Base-by-base conservation (phyloP, 768 basidiomycete genomes). In the Russula foetens region DNA sequence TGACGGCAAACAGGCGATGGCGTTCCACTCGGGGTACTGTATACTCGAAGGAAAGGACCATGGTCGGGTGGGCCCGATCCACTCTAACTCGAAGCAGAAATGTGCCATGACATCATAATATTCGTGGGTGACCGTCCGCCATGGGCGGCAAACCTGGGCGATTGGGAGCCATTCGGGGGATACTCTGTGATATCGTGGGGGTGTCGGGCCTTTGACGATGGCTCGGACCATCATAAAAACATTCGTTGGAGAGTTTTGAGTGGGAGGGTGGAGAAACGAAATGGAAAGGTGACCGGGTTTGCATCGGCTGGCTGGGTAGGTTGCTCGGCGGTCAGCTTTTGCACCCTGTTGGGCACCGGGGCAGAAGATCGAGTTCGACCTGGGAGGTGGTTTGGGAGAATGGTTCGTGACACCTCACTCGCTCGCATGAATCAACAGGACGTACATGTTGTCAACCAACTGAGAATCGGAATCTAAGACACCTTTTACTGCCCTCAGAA, bases 111-210 rank as follows among this genome's bases (percentile, higher is more conserved):
- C n/a, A n/a, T n/a, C n/a, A n/a, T n/a, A n/a, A n/a, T n/a, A n/a
- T n/a, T n/a, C n/a, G 52, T 58, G 49, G 2, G 57, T 19, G 15
- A 53, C 29, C 8, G 44, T 29, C 14, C 61, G 50, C 61, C 61
- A 62, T 21, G 28, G 15, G 12, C 38, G 55, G 43, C 61, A 62
- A 23, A 62, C 57, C 24, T 59, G 61, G 9, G 61, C 59, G 51
- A 62, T 59, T 15, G 57, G 50, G 43, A 62, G 56, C 61, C 61
- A 62, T 7, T 53, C 57, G 15, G 60, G 60, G 31, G 47, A 51
- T 26, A 45, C 29, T 35, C 45, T 51, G 24, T 38, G 43, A 61
- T 51, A 28, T 19, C 3, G 24, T n/a, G 28, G 29, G 9, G 47
- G 4, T 5, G 39, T 17, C 9, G 23, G 26, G 47, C 15, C 26